These are phyloP conservation scores for Pterocarpus santalinus DNA, from an alignment of 306 rosid species.

Conservation along the genomic window DNA sequence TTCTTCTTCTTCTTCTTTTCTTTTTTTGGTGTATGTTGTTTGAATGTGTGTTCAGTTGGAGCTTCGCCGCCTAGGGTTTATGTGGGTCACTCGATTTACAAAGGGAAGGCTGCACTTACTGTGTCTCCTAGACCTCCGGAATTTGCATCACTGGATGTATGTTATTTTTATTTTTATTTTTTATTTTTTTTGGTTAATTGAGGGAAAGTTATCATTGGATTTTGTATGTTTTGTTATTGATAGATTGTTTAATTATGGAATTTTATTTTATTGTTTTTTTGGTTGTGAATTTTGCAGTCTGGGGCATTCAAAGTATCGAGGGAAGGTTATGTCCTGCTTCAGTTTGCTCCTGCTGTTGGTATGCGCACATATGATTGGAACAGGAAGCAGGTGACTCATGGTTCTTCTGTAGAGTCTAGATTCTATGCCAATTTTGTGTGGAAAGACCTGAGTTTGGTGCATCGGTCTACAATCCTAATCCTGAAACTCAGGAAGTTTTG, in stretches of 20 bases:
- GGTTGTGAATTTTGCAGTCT: constrained; percentile 61
- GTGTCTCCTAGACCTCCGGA: constrained; percentile 81
- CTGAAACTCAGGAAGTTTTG: not conserved
- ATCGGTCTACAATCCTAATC: not conserved
- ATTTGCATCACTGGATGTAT: constrained; percentile 70
- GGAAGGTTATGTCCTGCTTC: too few species aligned
- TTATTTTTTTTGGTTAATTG: too few species aligned
- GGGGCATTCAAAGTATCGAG: constrained; percentile 73
- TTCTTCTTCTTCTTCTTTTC: too few species aligned
- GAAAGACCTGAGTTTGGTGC: too few species aligned
- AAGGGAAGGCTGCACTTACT: constrained; percentile 81
- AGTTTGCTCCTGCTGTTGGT: too few species aligned
- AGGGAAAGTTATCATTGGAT: not conserved
- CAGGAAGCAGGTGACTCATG: constrained; percentile 74
- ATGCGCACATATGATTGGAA: constrained; percentile 73
- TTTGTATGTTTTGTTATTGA: not conserved
- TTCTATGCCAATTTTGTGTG: not conserved
- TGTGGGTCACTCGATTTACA: constrained; percentile 46
- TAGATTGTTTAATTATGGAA: constrained; percentile 28
- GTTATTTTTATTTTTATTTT: constrained; percentile 39
- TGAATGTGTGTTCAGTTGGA: constrained; percentile 52
- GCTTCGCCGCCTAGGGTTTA: constrained; percentile 64
- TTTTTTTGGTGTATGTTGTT: constrained; percentile 8
- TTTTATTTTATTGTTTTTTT: constrained; percentile 22
- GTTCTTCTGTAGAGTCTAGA: not conserved